phyloP scores from a whole-genome alignment of 208 protist genomes.

The Acanthamoeba sp. region DNA sequence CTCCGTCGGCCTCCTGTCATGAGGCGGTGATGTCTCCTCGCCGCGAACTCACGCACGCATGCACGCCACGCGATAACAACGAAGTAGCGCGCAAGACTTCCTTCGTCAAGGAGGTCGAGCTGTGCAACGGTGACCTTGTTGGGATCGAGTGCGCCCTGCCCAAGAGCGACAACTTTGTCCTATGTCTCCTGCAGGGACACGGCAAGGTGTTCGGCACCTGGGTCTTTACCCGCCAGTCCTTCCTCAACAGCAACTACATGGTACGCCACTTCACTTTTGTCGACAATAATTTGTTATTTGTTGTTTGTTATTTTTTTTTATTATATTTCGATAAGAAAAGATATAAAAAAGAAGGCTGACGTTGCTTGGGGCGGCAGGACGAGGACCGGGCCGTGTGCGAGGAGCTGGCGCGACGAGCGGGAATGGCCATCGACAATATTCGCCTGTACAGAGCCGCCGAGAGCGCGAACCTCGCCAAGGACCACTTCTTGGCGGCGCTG shows the following conservation, averaged over 20 bases:
- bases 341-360: no score
- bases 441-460: background rate
- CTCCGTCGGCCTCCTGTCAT: background rate
- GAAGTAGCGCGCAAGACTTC: no score
- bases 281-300: no score
- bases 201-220: background rate
- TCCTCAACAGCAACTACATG: background rate
- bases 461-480: slow-evolving; percentile 3
- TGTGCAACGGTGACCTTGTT: background rate
- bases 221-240: background rate
- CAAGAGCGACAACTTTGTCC: background rate
- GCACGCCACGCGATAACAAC: no score
- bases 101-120: background rate
- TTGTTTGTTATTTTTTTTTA: no score
- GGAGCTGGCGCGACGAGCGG: background rate
- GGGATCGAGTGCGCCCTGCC: background rate
- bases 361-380: no score
- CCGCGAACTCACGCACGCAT: no score
- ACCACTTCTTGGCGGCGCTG: slow-evolving; percentile 43
- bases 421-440: background rate
- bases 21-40: no score
- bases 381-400: slow-evolving; percentile 1
- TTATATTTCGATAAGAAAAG: no score
- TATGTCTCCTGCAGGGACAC: background rate
- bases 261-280: background rate